phyloP scores from a whole-genome alignment of 768 basidiomycete genomes.

The Boletus reticulatus region DNA sequence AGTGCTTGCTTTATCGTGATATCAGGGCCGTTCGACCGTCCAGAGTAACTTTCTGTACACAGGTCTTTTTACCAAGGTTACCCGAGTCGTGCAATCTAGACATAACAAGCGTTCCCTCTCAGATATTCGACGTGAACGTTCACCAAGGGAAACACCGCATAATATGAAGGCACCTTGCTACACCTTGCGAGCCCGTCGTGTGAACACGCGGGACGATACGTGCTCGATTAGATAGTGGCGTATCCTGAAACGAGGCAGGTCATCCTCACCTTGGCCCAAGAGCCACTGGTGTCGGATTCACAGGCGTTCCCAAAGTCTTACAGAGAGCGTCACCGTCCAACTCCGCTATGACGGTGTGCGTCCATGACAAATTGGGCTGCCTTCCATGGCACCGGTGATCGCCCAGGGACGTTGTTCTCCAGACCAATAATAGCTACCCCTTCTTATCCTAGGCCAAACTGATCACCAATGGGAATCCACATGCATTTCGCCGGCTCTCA shows the following conservation, averaged over 20 bases:
- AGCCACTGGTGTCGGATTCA: background rate
- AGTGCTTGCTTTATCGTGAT: background rate
- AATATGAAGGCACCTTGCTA: slow-evolving; percentile 18
- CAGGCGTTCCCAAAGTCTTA: background rate
- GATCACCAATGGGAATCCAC: slow-evolving; percentile 5
- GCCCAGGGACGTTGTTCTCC: slow-evolving; percentile 1
- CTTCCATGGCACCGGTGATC: slow-evolving; percentile 9
- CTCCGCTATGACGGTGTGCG: slow-evolving; percentile 3
- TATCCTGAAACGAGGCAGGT: slow-evolving; percentile 5
- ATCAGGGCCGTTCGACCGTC: slow-evolving; percentile 10
- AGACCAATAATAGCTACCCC: slow-evolving; percentile 7
- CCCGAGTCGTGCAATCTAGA: slow-evolving; percentile 3
- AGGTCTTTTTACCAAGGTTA: no score
- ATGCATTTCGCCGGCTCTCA: slow-evolving; percentile 16
- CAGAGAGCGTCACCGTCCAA: slow-evolving; percentile 2
- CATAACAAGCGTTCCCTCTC: slow-evolving; percentile 6
- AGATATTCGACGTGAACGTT: background rate
- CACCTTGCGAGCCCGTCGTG: slow-evolving; percentile 18
- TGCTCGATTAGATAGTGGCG: slow-evolving; percentile 15
- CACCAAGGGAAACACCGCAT: background rate
- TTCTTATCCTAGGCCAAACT: slow-evolving; percentile 2
- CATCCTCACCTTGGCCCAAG: background rate
- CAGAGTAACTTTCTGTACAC: no score
- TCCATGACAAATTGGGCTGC: background rate
- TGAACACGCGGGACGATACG: slow-evolving; percentile 13